These are phyloP conservation scores for Leucosporidium scottii DNA, from an alignment of 768 basidiomycete species.

Conservation along the genomic window DNA sequence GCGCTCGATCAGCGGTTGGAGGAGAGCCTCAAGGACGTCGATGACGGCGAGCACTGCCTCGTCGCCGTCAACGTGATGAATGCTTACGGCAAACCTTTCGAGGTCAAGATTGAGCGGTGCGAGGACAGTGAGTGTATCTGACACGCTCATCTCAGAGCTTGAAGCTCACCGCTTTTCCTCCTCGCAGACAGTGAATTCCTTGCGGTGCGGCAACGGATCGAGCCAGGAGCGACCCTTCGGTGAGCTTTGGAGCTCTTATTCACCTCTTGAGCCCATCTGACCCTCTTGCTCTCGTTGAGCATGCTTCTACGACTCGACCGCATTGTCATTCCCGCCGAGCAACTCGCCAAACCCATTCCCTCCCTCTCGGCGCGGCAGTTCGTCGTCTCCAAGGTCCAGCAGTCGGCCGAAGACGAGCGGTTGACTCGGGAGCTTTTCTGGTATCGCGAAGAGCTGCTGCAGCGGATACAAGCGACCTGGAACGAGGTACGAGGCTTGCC, in stretches of 20 bases:
- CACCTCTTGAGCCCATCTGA: neutral
- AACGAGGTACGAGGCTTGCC: slow-evolving; percentile 59
- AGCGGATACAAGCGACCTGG: slow-evolving; percentile 65
- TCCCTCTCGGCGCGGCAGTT: slow-evolving; percentile 83
- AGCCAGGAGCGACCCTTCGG: slow-evolving; percentile 56
- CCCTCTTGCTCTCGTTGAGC: neutral
- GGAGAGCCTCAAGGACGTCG: slow-evolving; percentile 43
- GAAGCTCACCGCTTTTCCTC: slow-evolving; percentile 7
- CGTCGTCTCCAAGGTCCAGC: slow-evolving; percentile 65
- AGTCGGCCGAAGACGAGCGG: slow-evolving; percentile 52
- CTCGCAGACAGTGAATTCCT: neutral
- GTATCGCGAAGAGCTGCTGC: slow-evolving; percentile 85
- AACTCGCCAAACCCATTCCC: slow-evolving; percentile 65
- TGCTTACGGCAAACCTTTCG: slow-evolving; percentile 83
- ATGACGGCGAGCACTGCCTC: slow-evolving; percentile 65
- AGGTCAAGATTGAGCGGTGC: slow-evolving; percentile 59
- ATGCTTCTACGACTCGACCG: slow-evolving; percentile 52
- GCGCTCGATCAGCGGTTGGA: slow-evolving; percentile 32
- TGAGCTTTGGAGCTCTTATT: slow-evolving; percentile 40
- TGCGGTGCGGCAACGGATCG: slow-evolving; percentile 24
- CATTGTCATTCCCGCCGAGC: slow-evolving; percentile 55
- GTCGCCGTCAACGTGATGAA: slow-evolving; percentile 88
- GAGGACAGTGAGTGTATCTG: neutral
- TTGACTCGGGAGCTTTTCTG: slow-evolving; percentile 80
- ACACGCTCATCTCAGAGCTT: neutral